Evolutionary conservation across 2,329 filamentous ascomycete genomes (phyloP).

Genomic region (Xylaria sp.): DNA sequence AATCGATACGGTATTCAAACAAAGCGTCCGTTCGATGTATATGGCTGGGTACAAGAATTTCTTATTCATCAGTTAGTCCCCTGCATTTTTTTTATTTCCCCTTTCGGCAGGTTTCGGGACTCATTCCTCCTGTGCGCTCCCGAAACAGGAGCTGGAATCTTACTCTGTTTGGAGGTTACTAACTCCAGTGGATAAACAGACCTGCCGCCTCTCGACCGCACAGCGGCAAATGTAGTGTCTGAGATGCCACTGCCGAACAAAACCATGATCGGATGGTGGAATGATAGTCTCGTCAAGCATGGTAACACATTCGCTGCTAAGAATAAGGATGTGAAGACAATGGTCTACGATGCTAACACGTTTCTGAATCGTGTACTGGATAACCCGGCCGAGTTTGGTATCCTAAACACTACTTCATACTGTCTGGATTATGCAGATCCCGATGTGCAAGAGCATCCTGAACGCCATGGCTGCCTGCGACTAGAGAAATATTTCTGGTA

Average conservation of each 20-base stretch:
- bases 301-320: slow-evolving; percentile 42
- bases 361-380: slow-evolving; percentile 42
- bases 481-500: slow-evolving; percentile 43
- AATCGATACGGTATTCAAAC: slow-evolving; percentile 47
- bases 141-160: too few species aligned
- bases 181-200: too few species aligned
- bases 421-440: slow-evolving; percentile 36
- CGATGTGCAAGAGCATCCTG: slow-evolving; percentile 32
- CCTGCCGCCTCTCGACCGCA: slow-evolving; percentile 56
- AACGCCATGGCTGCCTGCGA: slow-evolving; percentile 38
- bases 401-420: slow-evolving; percentile 40
- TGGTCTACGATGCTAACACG: slow-evolving; percentile 43
- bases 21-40: slow-evolving; percentile 50
- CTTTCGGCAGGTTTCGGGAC: too few species aligned
- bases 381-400: slow-evolving; percentile 35
- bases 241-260: slow-evolving; percentile 49
- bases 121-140: too few species aligned
- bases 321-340: slow-evolving; percentile 28
- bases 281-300: slow-evolving; percentile 39
- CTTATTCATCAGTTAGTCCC: slow-evolving; percentile 58
- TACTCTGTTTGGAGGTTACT: too few species aligned
- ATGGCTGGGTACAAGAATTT: slow-evolving; percentile 57
- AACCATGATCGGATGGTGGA: slow-evolving; percentile 53
- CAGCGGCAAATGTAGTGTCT: slow-evolving; percentile 44
- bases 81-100: too few species aligned